These are phyloP conservation scores for Russula virescens DNA, from an alignment of 768 basidiomycete species.

Conservation along the genomic window DNA sequence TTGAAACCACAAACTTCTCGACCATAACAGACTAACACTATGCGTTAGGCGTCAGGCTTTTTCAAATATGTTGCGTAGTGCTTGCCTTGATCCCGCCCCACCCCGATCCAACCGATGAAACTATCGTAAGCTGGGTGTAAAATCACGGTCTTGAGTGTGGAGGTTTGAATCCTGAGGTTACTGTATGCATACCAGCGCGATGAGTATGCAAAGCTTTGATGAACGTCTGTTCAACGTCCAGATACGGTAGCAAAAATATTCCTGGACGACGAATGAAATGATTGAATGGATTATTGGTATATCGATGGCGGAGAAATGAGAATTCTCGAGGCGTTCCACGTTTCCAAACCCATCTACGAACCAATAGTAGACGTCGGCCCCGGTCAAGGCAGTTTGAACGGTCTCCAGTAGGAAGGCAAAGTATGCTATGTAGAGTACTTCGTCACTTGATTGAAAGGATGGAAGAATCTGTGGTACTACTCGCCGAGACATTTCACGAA, in stretches of 20 bases:
- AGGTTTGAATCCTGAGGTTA: not conserved
- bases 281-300: slow-evolving; percentile 28
- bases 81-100: slow-evolving; percentile 13
- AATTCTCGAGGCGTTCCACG: slow-evolving; percentile 21
- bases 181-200: not conserved
- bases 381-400: not conserved
- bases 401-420: not conserved
- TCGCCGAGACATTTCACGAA: not conserved
- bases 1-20: not conserved
- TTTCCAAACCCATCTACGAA: slow-evolving; percentile 30
- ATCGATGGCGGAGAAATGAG: slow-evolving; percentile 28
- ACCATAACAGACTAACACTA: too few relatives aligned
- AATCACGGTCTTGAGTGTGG: not conserved
- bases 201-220: not conserved
- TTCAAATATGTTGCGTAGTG: too few relatives aligned
- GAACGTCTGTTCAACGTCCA: slow-evolving; percentile 23
- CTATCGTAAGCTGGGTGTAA: not conserved
- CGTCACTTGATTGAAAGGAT: not conserved
- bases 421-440: not conserved
- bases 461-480: not conserved
- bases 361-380: slow-evolving; percentile 28
- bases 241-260: slow-evolving; percentile 32
- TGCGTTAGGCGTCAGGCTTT: too few relatives aligned
- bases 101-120: not conserved
- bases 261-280: slow-evolving; percentile 28